These are phyloP conservation scores for Paracorniculantispora psalliotae DNA, from an alignment of 2,329 filamentous ascomycete species.

Conservation along the genomic window DNA sequence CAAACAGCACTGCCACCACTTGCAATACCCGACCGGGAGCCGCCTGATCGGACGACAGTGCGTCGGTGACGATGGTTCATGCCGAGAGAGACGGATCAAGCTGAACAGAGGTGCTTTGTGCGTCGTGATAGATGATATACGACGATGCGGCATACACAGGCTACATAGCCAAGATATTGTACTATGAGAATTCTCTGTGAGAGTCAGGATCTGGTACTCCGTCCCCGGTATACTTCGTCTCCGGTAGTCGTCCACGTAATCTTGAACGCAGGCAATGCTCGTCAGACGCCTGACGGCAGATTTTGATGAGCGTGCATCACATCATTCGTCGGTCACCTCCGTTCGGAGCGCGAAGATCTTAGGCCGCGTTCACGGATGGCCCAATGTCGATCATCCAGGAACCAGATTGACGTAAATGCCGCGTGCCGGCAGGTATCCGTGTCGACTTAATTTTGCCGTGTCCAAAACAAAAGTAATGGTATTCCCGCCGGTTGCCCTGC, in stretches of 20 bases:
- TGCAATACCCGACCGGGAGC: background rate
- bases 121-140: background rate
- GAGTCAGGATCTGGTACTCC: too few relatives aligned
- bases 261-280: background rate
- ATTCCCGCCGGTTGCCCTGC: background rate
- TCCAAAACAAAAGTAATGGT: background rate
- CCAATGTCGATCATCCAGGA: background rate
- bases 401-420: background rate
- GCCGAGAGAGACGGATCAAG: background rate
- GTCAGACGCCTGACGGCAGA: background rate
- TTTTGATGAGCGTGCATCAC: background rate
- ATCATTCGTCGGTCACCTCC: background rate
- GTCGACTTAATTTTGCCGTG: too few relatives aligned
- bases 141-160: background rate
- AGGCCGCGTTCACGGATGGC: background rate
- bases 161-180: too few relatives aligned
- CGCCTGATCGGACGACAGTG: background rate
- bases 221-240: too few relatives aligned
- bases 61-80: background rate
- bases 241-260: too few relatives aligned
- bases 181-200: too few relatives aligned
- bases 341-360: background rate
- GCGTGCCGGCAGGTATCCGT: background rate
- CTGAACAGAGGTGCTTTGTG: background rate
- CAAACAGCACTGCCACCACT: constrained; percentile 9